phyloP scores from a whole-genome alignment of 805 yeast genomes.

The Saccharomycopsis oosterbeekiorum region DNA sequence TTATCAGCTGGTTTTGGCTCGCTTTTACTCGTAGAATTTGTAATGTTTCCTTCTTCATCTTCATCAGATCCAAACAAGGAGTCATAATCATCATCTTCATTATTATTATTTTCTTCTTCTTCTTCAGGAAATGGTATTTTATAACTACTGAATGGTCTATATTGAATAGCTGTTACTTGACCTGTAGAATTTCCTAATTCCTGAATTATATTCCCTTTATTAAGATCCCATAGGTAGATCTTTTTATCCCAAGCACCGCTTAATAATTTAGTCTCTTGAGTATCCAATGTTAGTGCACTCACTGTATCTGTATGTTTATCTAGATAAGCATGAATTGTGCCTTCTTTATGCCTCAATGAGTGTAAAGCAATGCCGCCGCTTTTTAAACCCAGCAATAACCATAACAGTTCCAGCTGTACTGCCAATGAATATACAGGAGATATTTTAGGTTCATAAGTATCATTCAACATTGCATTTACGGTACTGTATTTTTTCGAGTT shows the following conservation, averaged over 20 bases:
- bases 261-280: conserved; percentile 50
- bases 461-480: conserved; percentile 21
- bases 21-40: conserved; percentile 10
- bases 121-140: conserved; percentile 26
- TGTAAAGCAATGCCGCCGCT: conserved; percentile 84
- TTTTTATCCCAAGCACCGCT: conserved; percentile 90
- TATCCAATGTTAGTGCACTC: conserved; percentile 56
- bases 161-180: conserved; percentile 68
- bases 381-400: conserved; percentile 75
- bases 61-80: conserved; percentile 53
- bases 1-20: neutral
- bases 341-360: conserved; percentile 75
- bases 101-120: conserved; percentile 26
- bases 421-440: conserved; percentile 87
- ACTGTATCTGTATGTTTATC: conserved; percentile 64
- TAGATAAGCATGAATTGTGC: conserved; percentile 69
- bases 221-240: conserved; percentile 76
- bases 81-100: conserved; percentile 38
- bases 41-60: conserved; percentile 27
- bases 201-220: conserved; percentile 48
- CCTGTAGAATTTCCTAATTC: conserved; percentile 54
- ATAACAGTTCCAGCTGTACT: conserved; percentile 70
- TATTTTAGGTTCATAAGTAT: conserved; percentile 40
- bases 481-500: conserved; percentile 22
- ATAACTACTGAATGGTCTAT: conserved; percentile 49